A percentile compares a stretch with the other conserved stretches of the same genome.
Evolutionary conservation across 2,329 filamentous ascomycete species (phyloP).

Genomic region (Phialophora expanda): DNA sequence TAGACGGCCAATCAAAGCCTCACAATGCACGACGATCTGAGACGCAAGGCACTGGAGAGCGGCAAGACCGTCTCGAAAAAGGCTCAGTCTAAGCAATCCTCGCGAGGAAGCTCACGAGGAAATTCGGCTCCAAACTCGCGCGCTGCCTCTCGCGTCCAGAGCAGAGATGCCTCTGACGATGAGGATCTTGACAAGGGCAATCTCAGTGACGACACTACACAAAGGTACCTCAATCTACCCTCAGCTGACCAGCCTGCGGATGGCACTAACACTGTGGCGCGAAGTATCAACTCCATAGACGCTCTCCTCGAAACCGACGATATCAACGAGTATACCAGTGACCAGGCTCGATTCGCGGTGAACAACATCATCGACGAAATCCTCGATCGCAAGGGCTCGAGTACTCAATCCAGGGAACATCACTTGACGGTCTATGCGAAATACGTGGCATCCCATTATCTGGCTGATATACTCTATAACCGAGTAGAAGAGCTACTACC

Average conservation of each 20-base stretch:
- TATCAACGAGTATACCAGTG: slow-evolving; percentile 56
- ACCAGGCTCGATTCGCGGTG: slow-evolving; percentile 67
- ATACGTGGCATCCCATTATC: slow-evolving; percentile 71
- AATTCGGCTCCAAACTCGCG: slow-evolving; percentile 60
- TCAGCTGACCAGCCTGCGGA: slow-evolving; percentile 2
- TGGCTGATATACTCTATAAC: slow-evolving; percentile 65
- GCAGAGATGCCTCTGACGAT: slow-evolving; percentile 64
- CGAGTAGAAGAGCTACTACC: slow-evolving; percentile 66
- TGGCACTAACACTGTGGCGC: slow-evolving; percentile 21
- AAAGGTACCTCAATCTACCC: slow-evolving; percentile 52
- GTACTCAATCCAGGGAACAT: slow-evolving; percentile 70
- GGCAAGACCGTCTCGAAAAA: slow-evolving; percentile 68
- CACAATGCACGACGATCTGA: slow-evolving; percentile 54
- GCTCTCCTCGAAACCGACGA: slow-evolving; percentile 64
- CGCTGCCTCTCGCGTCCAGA: slow-evolving; percentile 59
- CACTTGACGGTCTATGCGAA: slow-evolving; percentile 66
- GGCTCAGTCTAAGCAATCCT: slow-evolving; percentile 59
- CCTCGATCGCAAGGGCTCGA: slow-evolving; percentile 78
- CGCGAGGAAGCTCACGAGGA: slow-evolving; percentile 58
- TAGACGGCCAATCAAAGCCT: not conserved
- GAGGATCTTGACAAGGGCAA: slow-evolving; percentile 56
- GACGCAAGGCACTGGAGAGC: slow-evolving; percentile 67
- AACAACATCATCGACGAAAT: slow-evolving; percentile 72
- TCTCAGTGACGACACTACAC: slow-evolving; percentile 63
- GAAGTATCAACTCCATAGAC: slow-evolving; percentile 69